Conservation (phyloP, 305 asterid genomes). For the Lippia alba region DNA sequence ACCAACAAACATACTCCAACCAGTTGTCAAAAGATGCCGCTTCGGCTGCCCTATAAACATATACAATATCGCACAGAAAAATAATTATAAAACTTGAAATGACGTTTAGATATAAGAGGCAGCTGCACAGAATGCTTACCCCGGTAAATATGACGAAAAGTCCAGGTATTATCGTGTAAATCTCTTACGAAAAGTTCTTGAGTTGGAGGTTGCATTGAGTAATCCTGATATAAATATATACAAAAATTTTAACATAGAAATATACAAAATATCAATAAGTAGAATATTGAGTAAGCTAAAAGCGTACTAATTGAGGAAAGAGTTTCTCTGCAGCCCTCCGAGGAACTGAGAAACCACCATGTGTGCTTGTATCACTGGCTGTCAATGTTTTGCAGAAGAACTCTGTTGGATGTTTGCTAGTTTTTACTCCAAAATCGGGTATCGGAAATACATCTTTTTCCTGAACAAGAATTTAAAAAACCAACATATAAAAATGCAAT, state of each 20-base stretch:
- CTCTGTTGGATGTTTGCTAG: slow-evolving; percentile 86
- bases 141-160: slow-evolving; percentile 91
- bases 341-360: slow-evolving; percentile 96
- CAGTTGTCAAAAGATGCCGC: slow-evolving; percentile 90
- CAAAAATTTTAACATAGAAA: slow-evolving; percentile 1
- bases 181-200: slow-evolving; percentile 96
- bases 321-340: slow-evolving; percentile 95
- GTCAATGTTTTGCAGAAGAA: slow-evolving; percentile 94
- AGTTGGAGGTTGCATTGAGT: slow-evolving; percentile 89
- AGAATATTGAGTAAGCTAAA: slow-evolving; percentile 13
- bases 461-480: slow-evolving; percentile 46
- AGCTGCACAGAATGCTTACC: slow-evolving; percentile 48
- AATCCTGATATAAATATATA: slow-evolving; percentile 55
- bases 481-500: slow-evolving; percentile 19
- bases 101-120: background rate
- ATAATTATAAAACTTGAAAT: background rate
- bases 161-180: slow-evolving; percentile 91
- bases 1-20: slow-evolving; percentile 98
- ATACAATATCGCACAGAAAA: slow-evolving; percentile 3
- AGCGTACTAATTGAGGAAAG: slow-evolving; percentile 78
- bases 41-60: slow-evolving; percentile 79
- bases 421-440: slow-evolving; percentile 79
- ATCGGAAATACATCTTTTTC: slow-evolving; percentile 87
- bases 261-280: background rate
- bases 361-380: slow-evolving; percentile 95